Percentiles rank a stretch among this genome's conserved stretches.
Evolutionary conservation across 148 eudicot genomes (phyloP).

Genomic region (Cornus suecica): DNA sequence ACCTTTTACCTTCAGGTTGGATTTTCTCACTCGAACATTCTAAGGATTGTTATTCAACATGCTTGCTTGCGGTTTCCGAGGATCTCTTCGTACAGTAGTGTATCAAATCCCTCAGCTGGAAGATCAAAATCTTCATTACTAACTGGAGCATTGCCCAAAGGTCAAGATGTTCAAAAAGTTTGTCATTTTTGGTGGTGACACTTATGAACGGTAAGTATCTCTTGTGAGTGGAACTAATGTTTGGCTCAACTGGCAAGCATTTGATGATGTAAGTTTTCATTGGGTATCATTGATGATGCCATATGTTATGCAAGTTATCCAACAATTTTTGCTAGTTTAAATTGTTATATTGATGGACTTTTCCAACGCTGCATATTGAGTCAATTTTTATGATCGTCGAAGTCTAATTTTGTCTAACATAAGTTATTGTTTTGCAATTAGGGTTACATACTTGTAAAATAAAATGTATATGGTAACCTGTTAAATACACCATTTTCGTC

Average conservation of each 20-base stretch:
- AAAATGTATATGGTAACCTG: neutral
- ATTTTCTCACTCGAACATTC: slow-evolving; percentile 80
- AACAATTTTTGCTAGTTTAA: neutral
- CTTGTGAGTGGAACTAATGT: slow-evolving; percentile 96
- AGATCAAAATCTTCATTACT: slow-evolving; percentile 24
- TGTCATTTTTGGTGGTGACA: slow-evolving; percentile 89
- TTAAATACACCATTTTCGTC: neutral
- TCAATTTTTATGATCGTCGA: neutral
- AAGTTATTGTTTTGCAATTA: neutral
- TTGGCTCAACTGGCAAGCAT: slow-evolving; percentile 80
- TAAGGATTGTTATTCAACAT: slow-evolving; percentile 62
- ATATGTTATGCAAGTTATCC: neutral
- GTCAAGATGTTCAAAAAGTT: slow-evolving; percentile 40
- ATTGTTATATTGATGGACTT: neutral
- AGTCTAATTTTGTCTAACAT: neutral
- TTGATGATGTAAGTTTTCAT: slow-evolving; percentile 64
- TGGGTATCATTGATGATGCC: neutral
- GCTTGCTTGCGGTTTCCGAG: slow-evolving; percentile 68
- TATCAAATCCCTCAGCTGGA: slow-evolving; percentile 29
- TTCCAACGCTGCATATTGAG: neutral
- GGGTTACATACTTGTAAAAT: neutral
- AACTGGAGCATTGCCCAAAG: slow-evolving; percentile 22
- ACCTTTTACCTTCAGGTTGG: slow-evolving; percentile 54
- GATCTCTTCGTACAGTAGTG: slow-evolving; percentile 31
- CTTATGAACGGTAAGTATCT: slow-evolving; percentile 91